These are phyloP conservation scores for Alternaria gaisen DNA, from an alignment of 2,329 filamentous ascomycete species.

Conservation along the genomic window DNA sequence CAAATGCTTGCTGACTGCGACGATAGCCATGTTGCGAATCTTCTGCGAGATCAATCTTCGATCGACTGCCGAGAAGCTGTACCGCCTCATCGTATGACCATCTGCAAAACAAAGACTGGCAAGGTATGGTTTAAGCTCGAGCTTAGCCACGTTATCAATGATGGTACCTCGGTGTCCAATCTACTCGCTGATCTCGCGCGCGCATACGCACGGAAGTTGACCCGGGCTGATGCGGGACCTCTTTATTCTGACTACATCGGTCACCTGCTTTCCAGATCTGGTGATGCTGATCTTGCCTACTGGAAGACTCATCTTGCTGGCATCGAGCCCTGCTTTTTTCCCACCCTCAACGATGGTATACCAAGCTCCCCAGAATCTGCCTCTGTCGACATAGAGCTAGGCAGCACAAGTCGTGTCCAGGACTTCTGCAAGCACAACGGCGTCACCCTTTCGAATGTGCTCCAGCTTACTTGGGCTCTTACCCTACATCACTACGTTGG, in stretches of 20 bases:
- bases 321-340: conserved; percentile 59
- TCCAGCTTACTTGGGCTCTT: conserved; percentile 64
- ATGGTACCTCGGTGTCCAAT: conserved; percentile 61
- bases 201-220: conserved; percentile 57
- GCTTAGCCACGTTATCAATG: conserved; percentile 61
- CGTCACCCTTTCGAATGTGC: conserved; percentile 60
- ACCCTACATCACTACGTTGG: conserved; percentile 60
- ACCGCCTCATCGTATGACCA: conserved; percentile 57
- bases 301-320: conserved; percentile 58
- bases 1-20: conserved; percentile 35
- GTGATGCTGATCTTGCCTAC: conserved; percentile 50
- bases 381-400: conserved; percentile 51
- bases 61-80: conserved; percentile 42
- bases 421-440: conserved; percentile 52
- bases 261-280: conserved; percentile 39
- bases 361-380: conserved; percentile 48
- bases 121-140: conserved; percentile 59
- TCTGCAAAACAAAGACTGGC: conserved; percentile 53
- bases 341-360: conserved; percentile 50
- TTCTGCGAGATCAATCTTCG: conserved; percentile 31
- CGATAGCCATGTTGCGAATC: conserved; percentile 26
- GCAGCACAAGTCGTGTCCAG: conserved; percentile 34
- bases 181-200: conserved; percentile 57
- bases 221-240: conserved; percentile 46
- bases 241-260: conserved; percentile 52